phyloP scores from a whole-genome alignment of 2,329 filamentous ascomycete genomes.

The Myriangium duriaei region DNA sequence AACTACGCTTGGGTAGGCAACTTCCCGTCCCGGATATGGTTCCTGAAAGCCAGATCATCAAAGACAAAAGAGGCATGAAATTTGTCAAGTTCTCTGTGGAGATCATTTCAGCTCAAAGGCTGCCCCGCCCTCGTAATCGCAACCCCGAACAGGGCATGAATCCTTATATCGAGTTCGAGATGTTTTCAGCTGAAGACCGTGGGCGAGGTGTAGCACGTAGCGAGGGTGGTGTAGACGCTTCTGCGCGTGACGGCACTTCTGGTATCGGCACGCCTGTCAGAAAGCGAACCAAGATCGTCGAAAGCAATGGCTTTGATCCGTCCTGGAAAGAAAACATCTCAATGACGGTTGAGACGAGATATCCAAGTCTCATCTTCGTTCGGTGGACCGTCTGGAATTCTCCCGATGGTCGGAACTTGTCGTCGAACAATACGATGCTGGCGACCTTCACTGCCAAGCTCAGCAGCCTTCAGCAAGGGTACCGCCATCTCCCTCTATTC shows the following conservation, averaged over 20 bases:
- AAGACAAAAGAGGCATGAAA: conserved; percentile 60
- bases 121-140: conserved; percentile 68
- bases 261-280: conserved; percentile 62
- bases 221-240: conserved; percentile 53
- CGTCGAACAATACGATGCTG: conserved; percentile 48
- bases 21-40: conserved; percentile 44
- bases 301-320: conserved; percentile 88
- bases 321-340: conserved; percentile 69
- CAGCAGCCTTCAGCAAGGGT: conserved; percentile 77
- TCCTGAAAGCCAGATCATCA: conserved; percentile 38
- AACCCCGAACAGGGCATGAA: conserved; percentile 67
- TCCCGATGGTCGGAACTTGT: conserved; percentile 58
- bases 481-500: conserved; percentile 79
- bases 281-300: conserved; percentile 66
- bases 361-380: conserved; percentile 85
- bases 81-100: conserved; percentile 75
- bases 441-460: conserved; percentile 91
- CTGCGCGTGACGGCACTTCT: conserved; percentile 50
- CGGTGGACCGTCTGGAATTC: conserved; percentile 87
- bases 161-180: conserved; percentile 88
- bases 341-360: conserved; percentile 82
- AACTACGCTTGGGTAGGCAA: conserved; percentile 55
- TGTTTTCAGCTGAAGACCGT: conserved; percentile 89
- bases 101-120: conserved; percentile 85
- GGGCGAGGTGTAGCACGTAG: conserved; percentile 57